A percentile compares a stretch with the other conserved stretches of the same genome.
Evolutionary conservation across 192 early-diverging fungal genomes (phyloP).

Genomic region (Mortierella alpina): DNA sequence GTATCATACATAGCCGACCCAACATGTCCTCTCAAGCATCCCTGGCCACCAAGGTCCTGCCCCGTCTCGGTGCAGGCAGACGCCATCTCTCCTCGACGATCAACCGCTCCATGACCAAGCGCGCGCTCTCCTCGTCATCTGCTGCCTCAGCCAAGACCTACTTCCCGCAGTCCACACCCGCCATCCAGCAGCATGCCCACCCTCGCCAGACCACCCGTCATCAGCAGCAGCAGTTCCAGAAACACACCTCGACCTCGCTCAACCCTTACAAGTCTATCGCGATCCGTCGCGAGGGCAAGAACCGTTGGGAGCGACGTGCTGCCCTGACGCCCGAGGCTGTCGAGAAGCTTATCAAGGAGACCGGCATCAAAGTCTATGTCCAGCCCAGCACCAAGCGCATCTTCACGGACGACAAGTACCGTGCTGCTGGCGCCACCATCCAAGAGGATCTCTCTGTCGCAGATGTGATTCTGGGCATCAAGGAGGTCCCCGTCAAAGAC

Average conservation of each 20-base stretch:
- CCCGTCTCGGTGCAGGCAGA: slow-evolving; percentile 29
- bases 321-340: slow-evolving; percentile 91
- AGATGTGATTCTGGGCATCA: slow-evolving; percentile 95
- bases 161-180: slow-evolving; percentile 33
- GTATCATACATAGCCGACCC: too few species aligned
- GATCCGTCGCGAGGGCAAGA: slow-evolving; percentile 95
- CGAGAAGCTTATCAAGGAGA: slow-evolving; percentile 84
- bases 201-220: not conserved
- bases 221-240: slow-evolving; percentile 47
- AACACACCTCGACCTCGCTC: slow-evolving; percentile 37
- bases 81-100: slow-evolving; percentile 8
- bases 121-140: slow-evolving; percentile 27
- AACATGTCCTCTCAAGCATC: slow-evolving; percentile 39
- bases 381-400: slow-evolving; percentile 96
- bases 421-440: slow-evolving; percentile 84
- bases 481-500: slow-evolving; percentile 89
- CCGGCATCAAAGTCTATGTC: slow-evolving; percentile 84
- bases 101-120: slow-evolving; percentile 12
- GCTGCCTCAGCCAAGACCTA: slow-evolving; percentile 32
- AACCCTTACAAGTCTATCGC: slow-evolving; percentile 69
- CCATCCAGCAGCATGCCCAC: slow-evolving; percentile 17
- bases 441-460: slow-evolving; percentile 89
- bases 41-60: slow-evolving; percentile 39
- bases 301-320: slow-evolving; percentile 95
- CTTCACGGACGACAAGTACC: slow-evolving; percentile 86